These are phyloP conservation scores for Penstemon newberryi DNA, from an alignment of 257 asterid species.

Conservation along the genomic window DNA sequence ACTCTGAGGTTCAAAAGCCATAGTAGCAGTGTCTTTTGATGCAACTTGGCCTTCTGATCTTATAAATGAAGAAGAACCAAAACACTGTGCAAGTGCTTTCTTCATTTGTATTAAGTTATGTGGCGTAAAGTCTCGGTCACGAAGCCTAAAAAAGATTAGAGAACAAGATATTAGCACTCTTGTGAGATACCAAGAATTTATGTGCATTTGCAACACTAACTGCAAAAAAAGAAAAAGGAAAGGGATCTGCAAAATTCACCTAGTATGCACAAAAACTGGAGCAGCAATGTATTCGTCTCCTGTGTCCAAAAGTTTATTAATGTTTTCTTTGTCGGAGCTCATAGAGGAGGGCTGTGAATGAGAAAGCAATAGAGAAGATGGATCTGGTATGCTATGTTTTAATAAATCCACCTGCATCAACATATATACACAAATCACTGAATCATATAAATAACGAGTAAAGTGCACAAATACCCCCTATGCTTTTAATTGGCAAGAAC, in stretches of 20 bases:
- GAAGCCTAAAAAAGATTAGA: slow-evolving; percentile 45
- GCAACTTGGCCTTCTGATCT: slow-evolving; percentile 49
- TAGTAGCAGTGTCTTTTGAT: slow-evolving; percentile 32
- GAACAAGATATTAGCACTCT: slow-evolving; percentile 4
- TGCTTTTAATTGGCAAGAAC: not conserved
- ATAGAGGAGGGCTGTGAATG: slow-evolving; percentile 52
- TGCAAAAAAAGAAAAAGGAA: not conserved
- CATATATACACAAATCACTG: slow-evolving; percentile 12
- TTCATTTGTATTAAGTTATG: slow-evolving; percentile 43
- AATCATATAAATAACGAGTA: not conserved
- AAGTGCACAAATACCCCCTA: not conserved
- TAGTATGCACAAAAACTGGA: slow-evolving; percentile 81
- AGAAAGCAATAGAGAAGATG: slow-evolving; percentile 65
- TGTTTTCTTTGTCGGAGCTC: slow-evolving; percentile 60
- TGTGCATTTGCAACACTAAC: not conserved
- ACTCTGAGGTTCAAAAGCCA: slow-evolving; percentile 23
- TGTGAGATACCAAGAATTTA: not conserved
- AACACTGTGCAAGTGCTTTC: slow-evolving; percentile 54
- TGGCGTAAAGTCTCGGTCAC: slow-evolving; percentile 54
- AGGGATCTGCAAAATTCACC: slow-evolving; percentile 42
- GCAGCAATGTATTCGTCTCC: slow-evolving; percentile 72
- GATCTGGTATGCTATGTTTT: slow-evolving; percentile 88
- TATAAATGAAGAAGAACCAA: slow-evolving; percentile 51
- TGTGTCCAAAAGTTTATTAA: slow-evolving; percentile 46
- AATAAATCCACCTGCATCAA: slow-evolving; percentile 73